Conservation (phyloP, 805 yeast genomes). For the Saccharomycopsis olivae region DNA sequence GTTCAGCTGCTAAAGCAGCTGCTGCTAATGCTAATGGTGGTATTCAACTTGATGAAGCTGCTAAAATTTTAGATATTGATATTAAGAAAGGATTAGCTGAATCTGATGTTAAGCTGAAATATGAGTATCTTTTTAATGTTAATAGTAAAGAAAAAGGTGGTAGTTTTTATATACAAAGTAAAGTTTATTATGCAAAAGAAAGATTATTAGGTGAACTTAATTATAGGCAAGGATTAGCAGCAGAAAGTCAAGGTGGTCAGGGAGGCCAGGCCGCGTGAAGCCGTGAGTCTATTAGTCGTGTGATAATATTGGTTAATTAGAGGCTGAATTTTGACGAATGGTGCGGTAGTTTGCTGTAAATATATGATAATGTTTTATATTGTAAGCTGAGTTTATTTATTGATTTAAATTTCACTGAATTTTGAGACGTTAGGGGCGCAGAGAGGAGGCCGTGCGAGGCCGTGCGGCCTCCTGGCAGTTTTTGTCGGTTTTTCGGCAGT, state of each 20-base stretch:
- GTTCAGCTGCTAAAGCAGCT: constrained; percentile 31
- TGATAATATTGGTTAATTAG: too few species aligned
- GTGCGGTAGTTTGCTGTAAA: too few species aligned
- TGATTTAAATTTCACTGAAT: too few species aligned
- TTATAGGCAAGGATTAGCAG: constrained; percentile 35
- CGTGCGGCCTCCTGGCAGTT: too few species aligned
- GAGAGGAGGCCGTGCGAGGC: too few species aligned
- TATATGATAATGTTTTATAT: not conserved
- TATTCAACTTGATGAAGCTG: constrained; percentile 78
- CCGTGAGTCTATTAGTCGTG: too few species aligned
- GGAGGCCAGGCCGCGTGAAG: too few species aligned
- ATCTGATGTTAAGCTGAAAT: constrained; percentile 58
- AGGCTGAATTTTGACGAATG: too few species aligned
- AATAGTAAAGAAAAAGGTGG: constrained; percentile 95
- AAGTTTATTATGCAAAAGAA: constrained; percentile 91
- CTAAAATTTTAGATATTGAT: constrained; percentile 80
- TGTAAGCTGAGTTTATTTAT: not conserved
- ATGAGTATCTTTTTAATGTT: constrained; percentile 73
- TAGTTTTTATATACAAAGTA: constrained; percentile 85
- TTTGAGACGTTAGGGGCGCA: too few species aligned
- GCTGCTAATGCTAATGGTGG: constrained; percentile 58
- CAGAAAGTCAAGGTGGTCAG: constrained; percentile 21
- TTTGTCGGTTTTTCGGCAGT: too few species aligned
- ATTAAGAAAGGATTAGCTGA: constrained; percentile 38
- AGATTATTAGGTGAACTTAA: constrained; percentile 72